Conservation (phyloP, 345 rosid genomes). For the Erucastrum elatum region DNA sequence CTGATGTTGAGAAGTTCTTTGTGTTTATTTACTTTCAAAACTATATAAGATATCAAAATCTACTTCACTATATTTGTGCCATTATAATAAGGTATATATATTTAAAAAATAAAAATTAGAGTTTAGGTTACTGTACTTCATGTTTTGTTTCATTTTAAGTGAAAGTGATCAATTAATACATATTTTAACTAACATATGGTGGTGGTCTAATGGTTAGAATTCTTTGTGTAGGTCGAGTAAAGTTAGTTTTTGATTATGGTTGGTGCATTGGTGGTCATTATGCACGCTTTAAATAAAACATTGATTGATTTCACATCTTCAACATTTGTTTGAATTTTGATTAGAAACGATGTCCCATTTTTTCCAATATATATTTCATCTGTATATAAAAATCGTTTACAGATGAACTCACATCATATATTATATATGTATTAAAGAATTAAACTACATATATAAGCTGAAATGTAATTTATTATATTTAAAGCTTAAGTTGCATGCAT, state of each 20-base stretch:
- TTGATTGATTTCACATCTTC: background rate
- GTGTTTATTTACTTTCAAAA: background rate
- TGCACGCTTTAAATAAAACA: background rate
- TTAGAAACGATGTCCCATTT: background rate
- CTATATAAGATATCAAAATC: background rate
- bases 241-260: background rate
- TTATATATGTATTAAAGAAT: background rate
- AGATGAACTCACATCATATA: background rate
- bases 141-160: background rate
- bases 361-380: background rate
- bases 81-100: background rate
- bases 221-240: background rate
- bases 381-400: background rate
- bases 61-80: background rate
- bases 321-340: background rate
- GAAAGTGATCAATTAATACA: background rate
- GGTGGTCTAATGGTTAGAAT: background rate
- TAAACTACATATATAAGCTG: background rate
- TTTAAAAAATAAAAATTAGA: no score
- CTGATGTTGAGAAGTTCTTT: background rate
- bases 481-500: slow-evolving; percentile 28
- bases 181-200: background rate
- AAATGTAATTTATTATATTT: slow-evolving; percentile 25
- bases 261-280: background rate
- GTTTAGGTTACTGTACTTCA: background rate